Conservation (phyloP, 2,329 filamentous ascomycete genomes). For the Myriosclerotinia curreyana region DNA sequence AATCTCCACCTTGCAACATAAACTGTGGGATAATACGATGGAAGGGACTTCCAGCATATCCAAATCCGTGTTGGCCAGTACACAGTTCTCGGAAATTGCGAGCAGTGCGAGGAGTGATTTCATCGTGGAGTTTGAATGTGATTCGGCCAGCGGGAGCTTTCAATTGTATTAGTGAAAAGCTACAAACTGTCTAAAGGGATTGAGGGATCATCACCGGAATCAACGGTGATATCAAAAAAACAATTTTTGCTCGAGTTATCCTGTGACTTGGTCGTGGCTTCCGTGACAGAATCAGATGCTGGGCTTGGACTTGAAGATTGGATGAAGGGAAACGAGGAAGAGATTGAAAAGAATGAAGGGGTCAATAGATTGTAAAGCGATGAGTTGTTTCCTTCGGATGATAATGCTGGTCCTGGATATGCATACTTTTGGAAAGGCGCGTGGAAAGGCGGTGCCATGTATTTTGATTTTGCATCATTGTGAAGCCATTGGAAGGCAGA, state of each 20-base stretch:
- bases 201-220: conserved; percentile 4
- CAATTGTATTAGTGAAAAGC: neutral
- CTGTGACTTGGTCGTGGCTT: neutral
- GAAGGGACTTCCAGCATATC: conserved; percentile 80
- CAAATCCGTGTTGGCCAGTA: conserved; percentile 77
- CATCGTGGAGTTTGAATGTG: conserved; percentile 77
- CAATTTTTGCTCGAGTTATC: conserved; percentile 12
- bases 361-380: conserved; percentile 13
- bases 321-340: conserved; percentile 11
- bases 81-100: conserved; percentile 95
- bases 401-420: conserved; percentile 5
- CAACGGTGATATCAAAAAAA: conserved; percentile 17
- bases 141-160: conserved; percentile 59
- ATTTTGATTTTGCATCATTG: conserved; percentile 2
- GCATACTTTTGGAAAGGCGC: conserved; percentile 12
- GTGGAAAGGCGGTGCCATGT: conserved; percentile 3
- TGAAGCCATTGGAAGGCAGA: conserved; percentile 19
- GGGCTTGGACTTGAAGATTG: conserved; percentile 9
- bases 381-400: conserved; percentile 1
- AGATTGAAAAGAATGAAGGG: conserved; percentile 18
- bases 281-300: neutral
- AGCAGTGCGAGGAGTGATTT: conserved; percentile 89
- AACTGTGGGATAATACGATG: conserved; percentile 90
- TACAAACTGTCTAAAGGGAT: no score
- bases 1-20: conserved; percentile 96